Percentiles rank a stretch among this genome's conserved stretches.
phyloP scores from a whole-genome alignment of 305 asterid species.

The Petunia hybrid region DNA sequence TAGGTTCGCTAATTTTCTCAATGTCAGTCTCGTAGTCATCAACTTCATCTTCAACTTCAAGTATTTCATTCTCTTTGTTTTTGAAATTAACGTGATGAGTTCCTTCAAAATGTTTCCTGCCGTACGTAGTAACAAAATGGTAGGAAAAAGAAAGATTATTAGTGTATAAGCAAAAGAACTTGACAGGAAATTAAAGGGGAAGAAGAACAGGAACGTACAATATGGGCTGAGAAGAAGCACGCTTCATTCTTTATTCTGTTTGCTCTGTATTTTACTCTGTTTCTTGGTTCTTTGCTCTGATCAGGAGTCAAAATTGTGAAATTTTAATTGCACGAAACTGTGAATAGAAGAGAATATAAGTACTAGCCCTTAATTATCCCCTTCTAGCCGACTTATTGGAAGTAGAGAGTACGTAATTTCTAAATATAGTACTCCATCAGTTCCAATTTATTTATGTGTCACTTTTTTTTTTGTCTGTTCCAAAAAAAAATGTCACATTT shows the following conservation, averaged over 20 bases:
- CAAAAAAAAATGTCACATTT: too few relatives aligned
- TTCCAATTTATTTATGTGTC: too few relatives aligned
- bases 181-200: not conserved
- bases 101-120: conserved; percentile 20
- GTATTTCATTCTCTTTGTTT: conserved; percentile 23
- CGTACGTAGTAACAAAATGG: conserved; percentile 2
- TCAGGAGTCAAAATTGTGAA: not conserved
- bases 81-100: conserved; percentile 9
- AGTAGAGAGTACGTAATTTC: too few relatives aligned
- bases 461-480: too few relatives aligned
- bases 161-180: not conserved
- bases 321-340: not conserved
- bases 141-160: conserved; percentile 4
- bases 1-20: conserved; percentile 7
- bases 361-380: not conserved
- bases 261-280: not conserved
- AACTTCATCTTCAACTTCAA: not conserved
- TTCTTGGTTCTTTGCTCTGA: not conserved
- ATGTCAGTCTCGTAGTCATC: not conserved
- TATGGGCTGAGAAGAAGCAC: conserved; percentile 63
- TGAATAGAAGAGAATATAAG: not conserved
- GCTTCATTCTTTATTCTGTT: conserved; percentile 56
- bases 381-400: too few relatives aligned
- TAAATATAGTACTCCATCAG: too few relatives aligned
- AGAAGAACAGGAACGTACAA: conserved; percentile 46